phyloP scores from a whole-genome alignment of 805 yeast species.

The Hanseniaspora pseudoguilliermondii region DNA sequence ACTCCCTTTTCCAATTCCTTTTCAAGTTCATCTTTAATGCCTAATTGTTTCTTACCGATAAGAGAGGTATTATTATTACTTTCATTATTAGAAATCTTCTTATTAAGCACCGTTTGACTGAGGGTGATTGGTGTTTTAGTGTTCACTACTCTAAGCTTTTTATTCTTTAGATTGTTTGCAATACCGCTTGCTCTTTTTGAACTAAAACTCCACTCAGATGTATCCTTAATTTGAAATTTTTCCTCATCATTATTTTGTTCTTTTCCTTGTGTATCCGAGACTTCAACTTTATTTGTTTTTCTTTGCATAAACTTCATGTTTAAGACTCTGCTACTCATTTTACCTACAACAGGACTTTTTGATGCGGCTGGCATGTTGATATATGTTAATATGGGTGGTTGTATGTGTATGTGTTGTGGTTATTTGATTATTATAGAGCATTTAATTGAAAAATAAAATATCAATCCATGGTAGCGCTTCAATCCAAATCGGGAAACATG shows the following conservation, averaged over 20 bases:
- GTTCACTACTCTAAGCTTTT: conserved; percentile 13
- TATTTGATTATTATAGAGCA: no score
- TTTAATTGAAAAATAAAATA: no score
- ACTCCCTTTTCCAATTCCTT: conserved; percentile 20
- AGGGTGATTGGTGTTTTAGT: conserved; percentile 16
- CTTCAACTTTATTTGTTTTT: conserved; percentile 24
- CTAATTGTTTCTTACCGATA: conserved; percentile 26
- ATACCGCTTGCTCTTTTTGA: conserved; percentile 34
- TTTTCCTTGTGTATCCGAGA: conserved; percentile 22
- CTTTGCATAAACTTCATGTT: conserved; percentile 68
- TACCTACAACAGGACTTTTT: conserved; percentile 22
- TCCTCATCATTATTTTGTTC: conserved; percentile 27
- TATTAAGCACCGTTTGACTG: conserved; percentile 24
- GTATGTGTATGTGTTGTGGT: no score
- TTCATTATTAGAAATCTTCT: conserved; percentile 16
- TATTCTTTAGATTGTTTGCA: conserved; percentile 18
- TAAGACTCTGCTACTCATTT: conserved; percentile 56
- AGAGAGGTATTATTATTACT: conserved; percentile 16
- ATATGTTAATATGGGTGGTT: background rate
- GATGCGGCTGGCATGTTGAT: conserved; percentile 16
- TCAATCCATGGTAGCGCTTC: background rate
- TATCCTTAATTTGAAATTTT: conserved; percentile 32
- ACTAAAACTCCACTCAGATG: conserved; percentile 24
- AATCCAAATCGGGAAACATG: background rate
- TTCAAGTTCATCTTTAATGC: conserved; percentile 17